Evolutionary conservation across 257 asterid species (phyloP), one percentile per base, ranked within the genome.

Genomic region (Solanum raphanifolium): DNA sequence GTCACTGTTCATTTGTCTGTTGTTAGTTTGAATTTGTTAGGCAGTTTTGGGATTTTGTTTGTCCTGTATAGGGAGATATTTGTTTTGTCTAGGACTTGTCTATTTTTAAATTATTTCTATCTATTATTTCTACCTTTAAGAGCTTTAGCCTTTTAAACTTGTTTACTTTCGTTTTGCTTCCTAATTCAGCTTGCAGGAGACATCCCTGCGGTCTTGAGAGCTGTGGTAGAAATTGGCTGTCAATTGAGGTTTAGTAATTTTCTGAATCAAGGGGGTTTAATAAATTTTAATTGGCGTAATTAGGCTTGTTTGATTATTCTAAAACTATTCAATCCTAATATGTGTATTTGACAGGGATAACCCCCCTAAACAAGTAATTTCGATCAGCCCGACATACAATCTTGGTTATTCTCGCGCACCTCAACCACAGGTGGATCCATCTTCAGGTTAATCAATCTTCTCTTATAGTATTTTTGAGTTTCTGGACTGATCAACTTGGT

Each of bases 331-430:
- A 82, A 38, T 76, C 31, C 87, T 23, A 16, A 81, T 48, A 81
- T 82, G 41, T 90, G 83, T 79, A 73, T 88, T 82, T 89, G 65
- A 84, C 93, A 97, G 99, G 93, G 98, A 94, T 89, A 94, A 93
- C 86, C 98, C 99, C 9, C 98, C 99, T 75, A 95, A 94, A 88
- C 98, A 97, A 94, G 99, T 95, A 68, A 94, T 96, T 89, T 91
- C 98, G 23, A 89, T 95, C 90, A 96, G 90, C 88, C 98, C 98
- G 46, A 82, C 98, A 62, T 87, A 91, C 91, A 93, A 90, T 90
- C 55, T 5, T 84, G 97, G 96, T 83, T 87, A 89, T 68, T 94
- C 87, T 88, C 91, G 94, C 83, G 92, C 93, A 52, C 91, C 94
- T 68, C 98, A 93, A 84, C 94, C 89, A 66, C 86, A 76, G 23